Evolutionary conservation across 805 yeast species (phyloP).

Genomic region (Monosporozyma servazzii): DNA sequence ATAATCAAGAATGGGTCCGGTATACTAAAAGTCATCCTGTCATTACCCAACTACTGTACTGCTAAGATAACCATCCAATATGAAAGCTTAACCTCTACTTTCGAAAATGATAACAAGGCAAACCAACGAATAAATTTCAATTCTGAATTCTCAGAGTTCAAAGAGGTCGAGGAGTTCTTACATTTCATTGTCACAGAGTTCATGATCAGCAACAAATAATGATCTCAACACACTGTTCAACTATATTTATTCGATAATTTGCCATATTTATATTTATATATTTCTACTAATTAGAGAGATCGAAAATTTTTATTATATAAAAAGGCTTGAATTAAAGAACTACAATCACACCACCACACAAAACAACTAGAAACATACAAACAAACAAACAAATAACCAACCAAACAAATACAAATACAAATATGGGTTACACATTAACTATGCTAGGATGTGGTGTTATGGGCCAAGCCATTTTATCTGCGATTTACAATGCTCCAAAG

Average conservation of each 20-base stretch:
- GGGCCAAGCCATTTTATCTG: constrained; percentile 87
- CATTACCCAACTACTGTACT: constrained; percentile 28
- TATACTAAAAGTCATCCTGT: constrained; percentile 11
- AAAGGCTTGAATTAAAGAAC: background rate
- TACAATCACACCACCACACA: background rate
- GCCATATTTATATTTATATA: too few relatives aligned
- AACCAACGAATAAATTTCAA: constrained; percentile 11
- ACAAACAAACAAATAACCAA: background rate
- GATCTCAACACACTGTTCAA: background rate
- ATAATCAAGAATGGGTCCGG: constrained; percentile 8
- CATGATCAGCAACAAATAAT: constrained; percentile 3
- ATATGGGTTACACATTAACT: constrained; percentile 47
- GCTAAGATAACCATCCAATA: constrained; percentile 20
- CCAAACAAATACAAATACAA: background rate
- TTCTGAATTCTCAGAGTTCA: constrained; percentile 26
- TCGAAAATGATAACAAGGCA: constrained; percentile 1
- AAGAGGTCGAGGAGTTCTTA: constrained; percentile 28
- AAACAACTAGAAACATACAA: background rate
- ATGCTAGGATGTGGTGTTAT: constrained; percentile 91
- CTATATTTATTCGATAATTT: too few relatives aligned
- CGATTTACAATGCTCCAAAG: constrained; percentile 34
- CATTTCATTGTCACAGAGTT: constrained; percentile 27
- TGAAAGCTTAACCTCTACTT: background rate
- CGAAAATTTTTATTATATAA: background rate
- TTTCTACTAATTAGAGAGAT: background rate